phyloP scores from a whole-genome alignment of 2,329 filamentous ascomycete species.

The Botrytis fragariae region DNA sequence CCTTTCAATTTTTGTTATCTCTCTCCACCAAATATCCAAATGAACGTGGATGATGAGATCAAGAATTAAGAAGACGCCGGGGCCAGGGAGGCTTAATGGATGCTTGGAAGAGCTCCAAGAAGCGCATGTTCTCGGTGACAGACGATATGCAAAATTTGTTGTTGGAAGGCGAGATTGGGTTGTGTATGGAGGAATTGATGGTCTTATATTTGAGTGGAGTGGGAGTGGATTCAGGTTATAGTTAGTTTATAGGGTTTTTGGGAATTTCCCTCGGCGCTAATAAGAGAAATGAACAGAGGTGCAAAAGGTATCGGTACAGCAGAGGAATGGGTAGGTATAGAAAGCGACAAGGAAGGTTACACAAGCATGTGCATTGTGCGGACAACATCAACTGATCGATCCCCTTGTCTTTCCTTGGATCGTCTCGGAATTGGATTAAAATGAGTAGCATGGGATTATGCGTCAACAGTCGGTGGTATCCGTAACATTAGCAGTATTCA shows the following conservation, averaged over 20 bases:
- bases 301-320: not conserved
- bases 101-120: constrained; percentile 24
- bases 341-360: constrained; percentile 2
- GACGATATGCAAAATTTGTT: constrained; percentile 24
- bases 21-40: constrained; percentile 12
- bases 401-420: not conserved
- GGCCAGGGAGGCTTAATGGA: constrained; percentile 30
- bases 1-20: not conserved
- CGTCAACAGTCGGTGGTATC: not conserved
- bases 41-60: not conserved
- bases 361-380: not conserved
- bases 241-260: not conserved
- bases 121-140: constrained; percentile 35
- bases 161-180: constrained; percentile 21
- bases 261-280: not conserved
- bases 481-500: not conserved
- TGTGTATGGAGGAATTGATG: constrained; percentile 16
- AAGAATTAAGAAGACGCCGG: constrained; percentile 25
- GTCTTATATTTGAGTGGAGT: constrained; percentile 22
- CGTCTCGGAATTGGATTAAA: not conserved
- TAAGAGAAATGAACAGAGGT: not conserved
- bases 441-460: not conserved
- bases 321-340: not conserved
- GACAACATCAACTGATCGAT: not conserved
- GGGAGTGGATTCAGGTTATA: constrained; percentile 16